Base-by-base conservation (phyloP, 2,329 filamentous ascomycete species). In the Cladosporium sp. region DNA sequence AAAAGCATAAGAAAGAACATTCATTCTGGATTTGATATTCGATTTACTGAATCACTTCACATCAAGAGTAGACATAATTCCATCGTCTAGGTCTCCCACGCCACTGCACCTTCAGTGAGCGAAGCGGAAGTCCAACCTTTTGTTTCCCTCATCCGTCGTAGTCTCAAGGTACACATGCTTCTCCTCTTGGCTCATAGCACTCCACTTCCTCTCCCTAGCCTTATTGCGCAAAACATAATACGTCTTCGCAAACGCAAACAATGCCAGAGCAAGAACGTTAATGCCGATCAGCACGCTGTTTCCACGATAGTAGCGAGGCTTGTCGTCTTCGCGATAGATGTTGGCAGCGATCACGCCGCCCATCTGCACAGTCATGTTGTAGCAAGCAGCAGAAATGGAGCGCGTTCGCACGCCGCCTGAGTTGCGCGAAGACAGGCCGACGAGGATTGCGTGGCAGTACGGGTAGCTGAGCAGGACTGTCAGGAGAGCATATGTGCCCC, bases 271-370 rank as follows among this genome's bases (percentile, higher is more conserved):
- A 20, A 79, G 70, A 0, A 76, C 62, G 19, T 76, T 77, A 50
- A 85, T 76, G 0, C 67, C 77, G 48, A 87, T 75, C 1, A 85
- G 67, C 0, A 78, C 74, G 44, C 74, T 76, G 58, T 86, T 85
- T 0, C 84, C 84, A 0, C 74, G 73, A 1, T 74, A 71, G 58
- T 86, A 84, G 4, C 77, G 68, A 0, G 82, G 82, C 55, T 77
- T 77, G 61, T 86, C 83, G 35, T 80, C 73, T 1, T 80, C 74
- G 1, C 77, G 74, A 64, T 80, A 81, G 49, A 81, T 78, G 51
- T 80, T 77, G 0, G 73, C 72, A 3, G 71, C 71, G 39, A 78
- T 75, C 36, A 80, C 76, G 24, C 75, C 75, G 28, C 75, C 76
- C 1, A 76, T 65, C 63, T 82, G 78, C 6, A 58, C 56, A 24